A percentile compares a stretch with the other conserved stretches of the same genome.
Evolutionary conservation across 1,284 basidiomycete genomes (phyloP).

Genomic region (Sanghuangporus sanghuang): DNA sequence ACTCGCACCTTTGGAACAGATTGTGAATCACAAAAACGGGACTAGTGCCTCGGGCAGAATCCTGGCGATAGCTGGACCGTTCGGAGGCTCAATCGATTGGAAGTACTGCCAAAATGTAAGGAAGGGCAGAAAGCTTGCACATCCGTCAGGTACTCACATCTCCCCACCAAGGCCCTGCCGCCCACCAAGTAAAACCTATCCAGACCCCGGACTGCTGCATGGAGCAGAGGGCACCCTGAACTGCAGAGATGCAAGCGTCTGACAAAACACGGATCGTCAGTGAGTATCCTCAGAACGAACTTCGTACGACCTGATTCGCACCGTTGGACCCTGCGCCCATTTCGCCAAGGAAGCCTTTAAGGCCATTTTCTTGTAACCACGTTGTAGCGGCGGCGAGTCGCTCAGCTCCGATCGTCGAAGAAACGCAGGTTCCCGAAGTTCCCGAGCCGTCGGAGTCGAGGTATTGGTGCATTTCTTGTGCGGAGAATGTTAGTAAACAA

Average conservation of each 20-base stretch:
- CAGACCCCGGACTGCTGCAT: conserved; percentile 57
- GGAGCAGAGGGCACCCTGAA: conserved; percentile 50
- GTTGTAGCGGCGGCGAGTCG: conserved; percentile 49
- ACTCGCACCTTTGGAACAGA: neutral
- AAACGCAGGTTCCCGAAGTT: conserved; percentile 50
- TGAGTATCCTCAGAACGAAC: neutral
- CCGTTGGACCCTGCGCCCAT: conserved; percentile 55
- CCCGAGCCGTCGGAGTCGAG: conserved; percentile 63
- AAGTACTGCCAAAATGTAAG: conserved; percentile 38
- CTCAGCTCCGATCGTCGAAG: conserved; percentile 52
- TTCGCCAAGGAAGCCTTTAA: conserved; percentile 63
- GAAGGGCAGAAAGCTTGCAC: conserved; percentile 9
- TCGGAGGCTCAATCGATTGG: conserved; percentile 60
- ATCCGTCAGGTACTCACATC: conserved; percentile 34
- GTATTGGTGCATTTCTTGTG: conserved; percentile 63
- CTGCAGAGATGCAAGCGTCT: conserved; percentile 42
- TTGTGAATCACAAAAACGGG: conserved; percentile 40
- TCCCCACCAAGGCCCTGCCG: conserved; percentile 60
- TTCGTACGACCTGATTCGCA: conserved; percentile 16
- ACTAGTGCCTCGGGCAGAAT: conserved; percentile 53
- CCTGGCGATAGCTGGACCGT: conserved; percentile 42
- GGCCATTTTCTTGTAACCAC: conserved; percentile 54
- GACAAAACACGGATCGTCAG: neutral
- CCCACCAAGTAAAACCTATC: conserved; percentile 56
- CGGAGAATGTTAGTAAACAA: conserved; percentile 4